Evolutionary conservation across 306 rosid genomes (phyloP).

Genomic region (Senna siamea): DNA sequence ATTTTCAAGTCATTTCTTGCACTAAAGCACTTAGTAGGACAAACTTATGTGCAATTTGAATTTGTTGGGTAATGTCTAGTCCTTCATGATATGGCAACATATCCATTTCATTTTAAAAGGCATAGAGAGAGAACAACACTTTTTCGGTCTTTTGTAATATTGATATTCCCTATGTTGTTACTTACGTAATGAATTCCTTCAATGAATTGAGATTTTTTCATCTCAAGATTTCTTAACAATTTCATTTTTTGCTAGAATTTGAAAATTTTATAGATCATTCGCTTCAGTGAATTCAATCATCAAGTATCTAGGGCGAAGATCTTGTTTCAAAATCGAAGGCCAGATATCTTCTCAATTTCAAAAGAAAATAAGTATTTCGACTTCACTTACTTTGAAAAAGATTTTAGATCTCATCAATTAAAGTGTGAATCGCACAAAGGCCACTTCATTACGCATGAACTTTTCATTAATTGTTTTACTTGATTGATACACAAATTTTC

Average conservation of each 20-base stretch:
- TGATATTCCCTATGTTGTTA: conserved; percentile 11
- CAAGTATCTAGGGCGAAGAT: conserved; percentile 10
- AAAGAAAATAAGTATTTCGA: neutral
- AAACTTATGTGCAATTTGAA: conserved; percentile 17
- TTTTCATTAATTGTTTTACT: conserved; percentile 10
- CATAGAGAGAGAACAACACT: neutral
- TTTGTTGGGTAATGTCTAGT: conserved; percentile 17
- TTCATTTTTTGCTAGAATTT: conserved; percentile 4
- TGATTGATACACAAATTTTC: conserved; percentile 16
- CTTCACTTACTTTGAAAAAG: neutral
- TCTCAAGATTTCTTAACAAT: neutral
- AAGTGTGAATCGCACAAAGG: conserved; percentile 1
- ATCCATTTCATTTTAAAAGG: conserved; percentile 19
- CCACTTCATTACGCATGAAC: neutral
- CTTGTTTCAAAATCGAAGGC: conserved; percentile 18
- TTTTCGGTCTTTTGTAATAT: neutral
- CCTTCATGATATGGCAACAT: neutral
- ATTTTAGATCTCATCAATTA: neutral
- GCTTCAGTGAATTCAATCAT: neutral
- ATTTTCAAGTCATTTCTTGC: conserved; percentile 4
- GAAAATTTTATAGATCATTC: neutral
- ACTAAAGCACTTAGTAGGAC: neutral
- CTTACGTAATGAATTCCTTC: conserved; percentile 15
- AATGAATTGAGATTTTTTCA: neutral
- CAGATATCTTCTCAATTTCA: neutral